A percentile compares a stretch with the other conserved stretches of the same genome.
Conservation (phyloP, 2,329 filamentous ascomycete genomes). For the Falciphora oryzae region DNA sequence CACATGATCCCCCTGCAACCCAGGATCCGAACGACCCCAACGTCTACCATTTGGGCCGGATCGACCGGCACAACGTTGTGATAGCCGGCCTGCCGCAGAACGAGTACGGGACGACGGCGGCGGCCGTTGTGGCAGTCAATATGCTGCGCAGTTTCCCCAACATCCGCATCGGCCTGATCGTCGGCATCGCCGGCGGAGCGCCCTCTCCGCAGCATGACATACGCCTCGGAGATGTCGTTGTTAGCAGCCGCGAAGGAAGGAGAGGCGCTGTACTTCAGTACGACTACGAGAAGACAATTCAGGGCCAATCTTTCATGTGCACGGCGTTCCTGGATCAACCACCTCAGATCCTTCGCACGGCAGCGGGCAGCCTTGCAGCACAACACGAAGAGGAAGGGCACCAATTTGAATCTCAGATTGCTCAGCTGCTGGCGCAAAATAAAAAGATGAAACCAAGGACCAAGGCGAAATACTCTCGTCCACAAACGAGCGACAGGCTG, state of each 20-base stretch:
- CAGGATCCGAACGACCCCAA: not conserved
- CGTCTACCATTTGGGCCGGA: not conserved
- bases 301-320: constrained; percentile 15
- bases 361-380: not conserved
- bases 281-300: constrained; percentile 21
- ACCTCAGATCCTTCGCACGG: constrained; percentile 6
- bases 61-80: not conserved
- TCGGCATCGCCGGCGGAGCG: constrained; percentile 30
- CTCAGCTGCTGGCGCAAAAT: not conserved
- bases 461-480: not conserved
- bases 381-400: constrained; percentile 13
- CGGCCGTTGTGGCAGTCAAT: constrained; percentile 22
- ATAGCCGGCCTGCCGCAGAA: constrained; percentile 5
- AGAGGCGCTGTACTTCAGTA: constrained; percentile 23
- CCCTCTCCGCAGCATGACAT: constrained; percentile 30
- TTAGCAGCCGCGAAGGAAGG: constrained; percentile 18
- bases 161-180: no score
- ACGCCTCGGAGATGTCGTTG: constrained; percentile 27
- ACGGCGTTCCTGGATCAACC: constrained; percentile 10
- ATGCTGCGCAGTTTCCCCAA: constrained; percentile 26
- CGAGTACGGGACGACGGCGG: constrained; percentile 21
- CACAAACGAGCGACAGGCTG: not conserved
- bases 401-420: constrained; percentile 16
- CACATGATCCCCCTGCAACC: no score
- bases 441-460: not conserved